Evolutionary conservation across 176 grass and related monocot genomes (phyloP), one percentile per base, ranked within the genome.

Genomic region (Juncus effusus): DNA sequence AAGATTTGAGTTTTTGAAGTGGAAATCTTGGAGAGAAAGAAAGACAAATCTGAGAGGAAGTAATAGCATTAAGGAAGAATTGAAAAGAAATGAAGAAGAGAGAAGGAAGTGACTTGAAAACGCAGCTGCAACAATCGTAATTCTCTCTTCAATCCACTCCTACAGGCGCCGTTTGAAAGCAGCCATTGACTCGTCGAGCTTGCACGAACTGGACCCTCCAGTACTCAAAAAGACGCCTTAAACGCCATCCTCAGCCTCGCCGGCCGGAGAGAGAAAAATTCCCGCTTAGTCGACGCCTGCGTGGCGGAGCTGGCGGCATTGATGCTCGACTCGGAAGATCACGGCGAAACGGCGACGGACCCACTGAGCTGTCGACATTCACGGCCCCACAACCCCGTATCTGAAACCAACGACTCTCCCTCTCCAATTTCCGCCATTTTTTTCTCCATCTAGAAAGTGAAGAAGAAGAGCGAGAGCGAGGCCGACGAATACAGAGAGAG

Each of bases 391-490:
- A n/a, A n/a, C n/a, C n/a, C n/a, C n/a, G n/a, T n/a, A n/a, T n/a
- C n/a, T n/a, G n/a, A n/a, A n/a, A n/a, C n/a, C n/a, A n/a, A n/a
- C n/a, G n/a, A n/a, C n/a, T n/a, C n/a, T n/a, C n/a, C n/a, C n/a
- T n/a, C 89, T 1, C 81, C 93, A n/a, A 75, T 91, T 1, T 82
- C 94, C 0, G 77, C 86, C 3, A n/a, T n/a, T n/a, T n/a, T n/a
- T n/a, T n/a, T n/a, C n/a, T n/a, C n/a, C n/a, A 7, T 99, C 37
- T 86, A 88, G 5, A 93, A n/a, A n/a, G n/a, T n/a, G 89, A 74
- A 83, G 94, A 7, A 85, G 94, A 4, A 88, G 85, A 2, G 94
- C 85, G 47, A 88, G 89, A 71, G 94, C 80, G 40, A 82, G 93
- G 75, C 78, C 72, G 3, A 40, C n/a, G 2, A 56, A 54, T 78